A percentile compares a stretch with the other conserved stretches of the same genome.
phyloP scores from a whole-genome alignment of 768 basidiomycete species.

The Coprinellus micaceus region DNA sequence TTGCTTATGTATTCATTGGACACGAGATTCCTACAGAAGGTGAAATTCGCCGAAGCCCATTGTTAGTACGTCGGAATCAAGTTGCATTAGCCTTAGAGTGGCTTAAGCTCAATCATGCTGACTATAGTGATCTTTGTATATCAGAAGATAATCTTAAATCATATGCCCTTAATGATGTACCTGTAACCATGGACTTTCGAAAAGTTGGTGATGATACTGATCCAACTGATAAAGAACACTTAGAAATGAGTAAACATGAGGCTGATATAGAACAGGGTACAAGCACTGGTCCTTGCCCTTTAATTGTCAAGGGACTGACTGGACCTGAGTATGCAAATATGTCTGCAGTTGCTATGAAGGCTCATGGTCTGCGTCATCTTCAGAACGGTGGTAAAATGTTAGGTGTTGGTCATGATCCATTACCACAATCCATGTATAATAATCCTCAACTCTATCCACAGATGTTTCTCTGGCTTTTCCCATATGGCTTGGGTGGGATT shows the following conservation, averaged over 20 bases:
- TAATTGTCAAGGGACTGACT: background rate
- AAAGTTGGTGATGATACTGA: background rate
- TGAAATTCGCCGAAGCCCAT: background rate
- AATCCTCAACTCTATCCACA: conserved; percentile 7
- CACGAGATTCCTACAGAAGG: background rate
- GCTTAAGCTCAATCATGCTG: background rate
- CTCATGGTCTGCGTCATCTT: background rate
- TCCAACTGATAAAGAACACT: background rate
- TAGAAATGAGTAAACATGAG: background rate
- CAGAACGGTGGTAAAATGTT: background rate
- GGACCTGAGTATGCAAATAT: background rate
- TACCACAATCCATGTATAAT: background rate
- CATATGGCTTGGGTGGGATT: conserved; percentile 7
- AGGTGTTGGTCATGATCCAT: background rate
- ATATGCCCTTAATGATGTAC: background rate
- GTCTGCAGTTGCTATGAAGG: background rate
- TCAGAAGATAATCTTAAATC: background rate
- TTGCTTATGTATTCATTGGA: background rate
- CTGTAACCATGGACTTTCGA: background rate
- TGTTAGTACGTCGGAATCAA: background rate
- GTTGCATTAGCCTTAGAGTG: background rate
- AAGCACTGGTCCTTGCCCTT: background rate
- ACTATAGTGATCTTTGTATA: background rate
- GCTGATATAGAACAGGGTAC: background rate
- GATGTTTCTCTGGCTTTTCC: conserved; percentile 17